Percentiles rank a stretch among this genome's conserved stretches.
phyloP scores from a whole-genome alignment of 768 basidiomycete species.

The Psilocybe azurescens region DNA sequence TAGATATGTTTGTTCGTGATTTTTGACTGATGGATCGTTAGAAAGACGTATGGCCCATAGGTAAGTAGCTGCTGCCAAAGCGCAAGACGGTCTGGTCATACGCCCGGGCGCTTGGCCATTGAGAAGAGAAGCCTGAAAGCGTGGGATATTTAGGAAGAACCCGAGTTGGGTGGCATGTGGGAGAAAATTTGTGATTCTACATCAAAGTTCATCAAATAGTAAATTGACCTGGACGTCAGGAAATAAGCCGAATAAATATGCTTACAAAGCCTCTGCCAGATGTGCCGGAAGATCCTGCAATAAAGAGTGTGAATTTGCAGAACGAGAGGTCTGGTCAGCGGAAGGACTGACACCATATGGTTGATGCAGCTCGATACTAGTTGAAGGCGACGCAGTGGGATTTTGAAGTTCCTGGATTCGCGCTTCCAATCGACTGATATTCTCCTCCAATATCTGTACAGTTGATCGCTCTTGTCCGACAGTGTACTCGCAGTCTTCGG shows the following conservation, averaged over 20 bases:
- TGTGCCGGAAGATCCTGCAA: conserved; percentile 36
- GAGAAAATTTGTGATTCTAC: conserved; percentile 45
- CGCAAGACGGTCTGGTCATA: conserved; percentile 41
- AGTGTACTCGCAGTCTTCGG: conserved; percentile 66
- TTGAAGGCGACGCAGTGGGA: conserved; percentile 28
- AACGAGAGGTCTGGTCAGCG: conserved; percentile 1
- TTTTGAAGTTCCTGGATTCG: conserved; percentile 53
- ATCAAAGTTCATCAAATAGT: conserved; percentile 7
- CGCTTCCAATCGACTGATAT: conserved; percentile 49
- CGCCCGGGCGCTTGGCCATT: conserved; percentile 35
- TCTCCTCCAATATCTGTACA: conserved; percentile 57
- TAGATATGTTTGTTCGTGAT: conserved; percentile 42
- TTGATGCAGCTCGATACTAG: conserved; percentile 37
- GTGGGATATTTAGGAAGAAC: conserved; percentile 57
- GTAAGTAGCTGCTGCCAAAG: conserved; percentile 42
- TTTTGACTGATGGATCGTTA: conserved; percentile 28
- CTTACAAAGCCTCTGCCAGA: conserved; percentile 38
- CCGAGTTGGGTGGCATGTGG: conserved; percentile 56
- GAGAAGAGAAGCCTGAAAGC: conserved; percentile 47
- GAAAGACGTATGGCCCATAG: conserved; percentile 44
- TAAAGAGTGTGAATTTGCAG: conserved; percentile 1
- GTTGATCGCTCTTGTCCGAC: conserved; percentile 49
- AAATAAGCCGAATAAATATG: neutral
- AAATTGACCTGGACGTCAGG: neutral
- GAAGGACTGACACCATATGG: conserved; percentile 37